Percentiles rank a stretch among this genome's conserved stretches.
Conservation (phyloP, 2,329 filamentous ascomycete genomes). For the Scleromitrula shiraiana region DNA sequence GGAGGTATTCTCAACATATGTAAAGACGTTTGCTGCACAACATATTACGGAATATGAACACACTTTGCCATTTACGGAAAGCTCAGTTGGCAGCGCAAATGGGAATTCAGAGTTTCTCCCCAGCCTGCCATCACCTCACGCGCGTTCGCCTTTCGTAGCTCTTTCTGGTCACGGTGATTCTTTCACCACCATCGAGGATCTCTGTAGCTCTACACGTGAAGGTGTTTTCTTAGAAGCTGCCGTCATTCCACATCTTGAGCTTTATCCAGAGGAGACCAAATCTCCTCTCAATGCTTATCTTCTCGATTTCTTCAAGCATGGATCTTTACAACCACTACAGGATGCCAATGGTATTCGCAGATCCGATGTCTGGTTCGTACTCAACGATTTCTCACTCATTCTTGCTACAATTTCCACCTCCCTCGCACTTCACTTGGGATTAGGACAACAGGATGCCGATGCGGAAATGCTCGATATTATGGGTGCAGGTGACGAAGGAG, state of each 20-base stretch:
- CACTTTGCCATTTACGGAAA: constrained; percentile 25
- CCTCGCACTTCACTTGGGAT: constrained; percentile 48
- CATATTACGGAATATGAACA: constrained; percentile 34
- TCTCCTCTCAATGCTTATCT: constrained; percentile 58
- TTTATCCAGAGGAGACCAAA: constrained; percentile 47
- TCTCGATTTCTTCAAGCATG: constrained; percentile 71
- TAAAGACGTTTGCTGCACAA: constrained; percentile 59
- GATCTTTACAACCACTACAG: constrained; percentile 51
- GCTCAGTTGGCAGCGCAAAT: too few relatives aligned
- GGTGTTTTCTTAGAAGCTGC: constrained; percentile 70
- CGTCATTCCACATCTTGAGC: constrained; percentile 59
- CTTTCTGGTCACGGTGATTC: constrained; percentile 60
- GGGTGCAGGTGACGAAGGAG: constrained; percentile 42
- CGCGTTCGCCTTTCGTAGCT: constrained; percentile 62
- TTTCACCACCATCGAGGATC: constrained; percentile 57
- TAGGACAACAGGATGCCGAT: constrained; percentile 43
- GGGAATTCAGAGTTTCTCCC: too few relatives aligned
- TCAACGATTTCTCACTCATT: constrained; percentile 58
- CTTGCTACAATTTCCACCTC: constrained; percentile 66
- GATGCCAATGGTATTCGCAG: constrained; percentile 57
- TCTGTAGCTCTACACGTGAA: constrained; percentile 56
- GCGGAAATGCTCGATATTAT: constrained; percentile 35
- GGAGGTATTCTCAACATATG: constrained; percentile 59
- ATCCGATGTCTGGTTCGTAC: constrained; percentile 62
- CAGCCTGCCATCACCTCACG: constrained; percentile 34